Base-by-base conservation (phyloP, 495 filamentous ascomycete genomes). In the Penicillium tannophilum region DNA sequence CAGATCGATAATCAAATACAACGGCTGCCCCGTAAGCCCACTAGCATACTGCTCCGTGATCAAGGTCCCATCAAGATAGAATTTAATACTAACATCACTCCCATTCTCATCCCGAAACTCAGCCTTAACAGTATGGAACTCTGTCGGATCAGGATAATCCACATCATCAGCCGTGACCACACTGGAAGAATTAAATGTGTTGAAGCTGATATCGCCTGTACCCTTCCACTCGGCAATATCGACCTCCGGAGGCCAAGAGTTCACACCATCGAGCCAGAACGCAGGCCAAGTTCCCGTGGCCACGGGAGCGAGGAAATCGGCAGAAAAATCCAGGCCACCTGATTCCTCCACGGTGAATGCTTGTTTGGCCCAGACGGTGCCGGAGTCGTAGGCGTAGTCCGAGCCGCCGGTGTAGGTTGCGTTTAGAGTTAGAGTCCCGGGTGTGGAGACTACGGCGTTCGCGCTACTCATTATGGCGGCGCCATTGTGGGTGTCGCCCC, bases 201-300 rank as follows among this genome's bases (percentile, higher is more conserved):
- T 86, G 69, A 86, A 86, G 9, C 75, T 80, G 49, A 86, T 83
- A 64, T 83, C 78, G 7, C 83, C 84, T n/a, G 71, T 75, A 5
- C 84, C 83, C 61, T 86, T 86, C 84, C 84, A 86, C 67, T 86
- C 83, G 1, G 82, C 83, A 71, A 85, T 74, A 58, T 87, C 83
- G 39, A 86, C 74, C 75, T 85, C 84, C 0, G 84, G 83, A 50
- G 83, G 83, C 83, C 84, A 87, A 8, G 76, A 73, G 14, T 77
- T 60, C 2, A 79, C 81, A 0, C 74, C 81, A 20, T 82, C 82
- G 31, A 86, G 67, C 84, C 83, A 87, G 36, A 88, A 83, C 4
- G 84, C 84, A 5, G 83, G 82, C 52, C 83, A 85, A 0, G 83
- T 85, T 0, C 84, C 84, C 49, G 70, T 71, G 0, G 70, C 69